Percentiles rank a stretch among this genome's conserved stretches.
Evolutionary conservation across 768 basidiomycete genomes (phyloP).

Genomic region (Pleurotus platypus): DNA sequence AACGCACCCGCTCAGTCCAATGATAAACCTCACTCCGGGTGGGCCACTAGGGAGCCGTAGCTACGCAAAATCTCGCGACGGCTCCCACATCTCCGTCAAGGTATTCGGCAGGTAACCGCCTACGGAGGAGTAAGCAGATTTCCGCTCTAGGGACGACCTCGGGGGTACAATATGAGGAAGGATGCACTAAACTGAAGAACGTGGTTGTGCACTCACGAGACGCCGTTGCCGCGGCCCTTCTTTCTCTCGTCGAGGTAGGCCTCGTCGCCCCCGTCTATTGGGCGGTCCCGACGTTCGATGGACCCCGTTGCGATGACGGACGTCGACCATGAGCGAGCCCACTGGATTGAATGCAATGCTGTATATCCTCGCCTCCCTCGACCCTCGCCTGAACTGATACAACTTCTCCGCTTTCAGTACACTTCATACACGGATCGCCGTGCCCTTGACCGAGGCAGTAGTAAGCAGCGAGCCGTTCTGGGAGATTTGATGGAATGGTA

Average conservation of each 20-base stretch:
- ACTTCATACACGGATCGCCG: conserved; percentile 89
- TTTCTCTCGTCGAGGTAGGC: conserved; percentile 79
- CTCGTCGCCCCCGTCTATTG: conserved; percentile 78
- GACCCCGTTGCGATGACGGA: conserved; percentile 63
- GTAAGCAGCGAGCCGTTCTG: conserved; percentile 86
- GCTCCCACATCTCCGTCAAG: no score
- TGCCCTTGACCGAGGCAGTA: conserved; percentile 91
- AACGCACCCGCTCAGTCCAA: no score
- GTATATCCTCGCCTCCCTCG: conserved; percentile 68
- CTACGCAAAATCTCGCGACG: no score
- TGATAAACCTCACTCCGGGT: no score
- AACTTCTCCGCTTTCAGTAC: conserved; percentile 90
- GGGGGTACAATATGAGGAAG: not conserved
- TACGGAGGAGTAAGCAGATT: no score
- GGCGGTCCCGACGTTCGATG: conserved; percentile 59
- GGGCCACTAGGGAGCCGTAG: no score
- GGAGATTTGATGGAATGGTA: conserved; percentile 88
- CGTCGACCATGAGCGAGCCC: conserved; percentile 73
- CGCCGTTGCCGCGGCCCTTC: conserved; percentile 27
- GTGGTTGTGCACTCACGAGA: conserved; percentile 41
- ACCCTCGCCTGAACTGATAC: conserved; percentile 93
- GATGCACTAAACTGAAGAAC: not conserved
- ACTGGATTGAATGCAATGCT: conserved; percentile 80
- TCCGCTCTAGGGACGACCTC: no score
- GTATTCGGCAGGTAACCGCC: no score